Base-by-base conservation (phyloP, 805 yeast genomes). In the Barnettozyma wickerhamii region DNA sequence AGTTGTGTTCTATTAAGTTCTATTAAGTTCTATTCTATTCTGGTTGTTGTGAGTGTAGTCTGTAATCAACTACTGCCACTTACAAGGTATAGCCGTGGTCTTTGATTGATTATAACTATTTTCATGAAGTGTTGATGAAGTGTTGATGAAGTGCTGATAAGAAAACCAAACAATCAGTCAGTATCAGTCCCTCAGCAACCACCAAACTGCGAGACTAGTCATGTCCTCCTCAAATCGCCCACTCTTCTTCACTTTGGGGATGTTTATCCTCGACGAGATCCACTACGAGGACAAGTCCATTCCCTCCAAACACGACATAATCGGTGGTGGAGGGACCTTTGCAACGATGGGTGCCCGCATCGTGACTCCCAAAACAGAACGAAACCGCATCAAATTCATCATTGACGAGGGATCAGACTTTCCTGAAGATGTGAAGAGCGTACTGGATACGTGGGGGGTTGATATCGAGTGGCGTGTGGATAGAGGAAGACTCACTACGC, bases 321-420 rank as follows among this genome's bases (percentile, higher is more conserved):
- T 86, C 35, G 98, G 98, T 1, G 98, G 98, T 2, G 98, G 90
- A 2, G 96, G 95, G 0, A 76, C 91, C 1, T 90, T 74, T 58
- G 89, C 89, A 2, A 74, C 80, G 1, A 64, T 84, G 13, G 96
- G 96, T 0, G 79, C 87, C 0, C 65, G 90, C 19, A 66, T 85
- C 37, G 66, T 78, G 2, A 55, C 35, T 4, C 35, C 75, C 7
- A 71, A 76, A 0, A 47, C 46, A 0, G 43, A 59, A 17, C 65
- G 79, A 0, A 30, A 48, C 63, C 76, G 55, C 7, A 68, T 81
- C n/a, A 72, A 80, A 3, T 84, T 90, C 65, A 75, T 90, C 10
- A 72, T 89, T 1, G 97, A 90, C 56, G 71, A 75, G 38, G 98
- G 98, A 0, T 52, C 59, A 4, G 97, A 89, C 53, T 86, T 88